A percentile compares a stretch with the other conserved stretches of the same genome.
These are phyloP conservation scores for Leccinum proliferum DNA, from an alignment of 1,284 basidiomycete species.

Conservation along the genomic window DNA sequence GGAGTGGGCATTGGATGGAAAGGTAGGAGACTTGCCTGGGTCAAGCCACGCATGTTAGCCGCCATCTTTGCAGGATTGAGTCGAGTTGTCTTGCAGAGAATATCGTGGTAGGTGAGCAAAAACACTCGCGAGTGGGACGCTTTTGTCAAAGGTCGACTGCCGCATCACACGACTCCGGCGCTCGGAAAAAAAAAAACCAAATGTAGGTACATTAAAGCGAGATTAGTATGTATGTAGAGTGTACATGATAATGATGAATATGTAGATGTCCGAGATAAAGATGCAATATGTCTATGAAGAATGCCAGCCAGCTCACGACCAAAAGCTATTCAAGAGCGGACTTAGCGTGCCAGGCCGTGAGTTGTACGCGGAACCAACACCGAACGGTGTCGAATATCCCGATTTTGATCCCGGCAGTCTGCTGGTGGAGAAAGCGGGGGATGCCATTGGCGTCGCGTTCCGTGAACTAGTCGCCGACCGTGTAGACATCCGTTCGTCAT, in stretches of 20 bases:
- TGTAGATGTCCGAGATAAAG: constrained; percentile 1
- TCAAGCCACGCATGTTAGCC: constrained; percentile 84
- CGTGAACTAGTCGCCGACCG: constrained; percentile 59
- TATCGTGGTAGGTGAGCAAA: background rate
- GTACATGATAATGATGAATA: constrained; percentile 5
- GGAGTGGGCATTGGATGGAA: constrained; percentile 3
- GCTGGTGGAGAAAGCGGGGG: constrained; percentile 33
- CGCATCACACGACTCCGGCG: background rate
- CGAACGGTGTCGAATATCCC: constrained; percentile 52
- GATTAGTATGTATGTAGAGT: constrained; percentile 11
- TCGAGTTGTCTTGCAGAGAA: background rate
- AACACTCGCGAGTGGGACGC: background rate
- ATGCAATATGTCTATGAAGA: constrained; percentile 9
- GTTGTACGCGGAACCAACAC: constrained; percentile 41
- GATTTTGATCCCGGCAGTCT: constrained; percentile 39
- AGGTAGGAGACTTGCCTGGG: constrained; percentile 55
- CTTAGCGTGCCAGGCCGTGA: constrained; percentile 68
- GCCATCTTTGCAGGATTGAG: constrained; percentile 51
- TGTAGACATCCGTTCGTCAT: constrained; percentile 49
- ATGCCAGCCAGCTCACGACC: constrained; percentile 16
- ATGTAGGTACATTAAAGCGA: constrained; percentile 16
- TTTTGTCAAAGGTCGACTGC: background rate
- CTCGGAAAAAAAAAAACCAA: background rate
- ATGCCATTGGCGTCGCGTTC: constrained; percentile 56
- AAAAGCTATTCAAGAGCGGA: constrained; percentile 33